Conservation (phyloP, 1,284 basidiomycete species). For the Neonothopanus nambi region DNA sequence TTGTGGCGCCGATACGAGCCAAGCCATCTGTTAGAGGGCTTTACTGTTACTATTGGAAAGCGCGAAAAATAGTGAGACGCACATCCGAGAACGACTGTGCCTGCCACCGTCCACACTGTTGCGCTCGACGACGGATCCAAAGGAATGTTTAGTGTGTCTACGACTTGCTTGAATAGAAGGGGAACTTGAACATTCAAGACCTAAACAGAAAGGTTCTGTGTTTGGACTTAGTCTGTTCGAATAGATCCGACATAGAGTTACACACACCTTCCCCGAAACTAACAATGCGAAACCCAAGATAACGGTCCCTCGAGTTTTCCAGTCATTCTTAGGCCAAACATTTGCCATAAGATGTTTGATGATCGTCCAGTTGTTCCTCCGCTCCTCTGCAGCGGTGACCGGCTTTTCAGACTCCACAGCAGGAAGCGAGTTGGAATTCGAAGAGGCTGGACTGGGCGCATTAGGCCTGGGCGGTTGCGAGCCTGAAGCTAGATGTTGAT, state of each 20-base stretch:
- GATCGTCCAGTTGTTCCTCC: slow-evolving; percentile 69
- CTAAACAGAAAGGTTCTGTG: slow-evolving; percentile 26
- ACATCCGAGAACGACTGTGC: slow-evolving; percentile 91
- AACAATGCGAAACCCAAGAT: slow-evolving; percentile 82
- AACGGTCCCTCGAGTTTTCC: slow-evolving; percentile 78
- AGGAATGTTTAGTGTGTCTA: slow-evolving; percentile 78
- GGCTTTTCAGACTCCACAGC: not conserved
- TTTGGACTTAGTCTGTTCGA: not conserved
- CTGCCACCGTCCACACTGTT: slow-evolving; percentile 91
- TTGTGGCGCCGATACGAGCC: slow-evolving; percentile 86
- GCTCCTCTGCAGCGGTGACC: slow-evolving; percentile 31
- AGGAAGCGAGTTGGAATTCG: not conserved
- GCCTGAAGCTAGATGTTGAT: not conserved
- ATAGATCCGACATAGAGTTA: slow-evolving; percentile 4
- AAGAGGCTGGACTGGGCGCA: not conserved
- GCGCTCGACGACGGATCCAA: slow-evolving; percentile 75
- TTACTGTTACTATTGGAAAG: not conserved
- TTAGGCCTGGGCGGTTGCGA: not conserved
- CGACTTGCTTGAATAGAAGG: slow-evolving; percentile 90
- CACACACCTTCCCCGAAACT: slow-evolving; percentile 81
- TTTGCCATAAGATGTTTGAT: slow-evolving; percentile 63
- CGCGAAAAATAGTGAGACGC: slow-evolving; percentile 32
- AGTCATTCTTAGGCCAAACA: slow-evolving; percentile 77
- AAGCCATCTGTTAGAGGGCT: slow-evolving; percentile 68
- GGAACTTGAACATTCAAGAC: slow-evolving; percentile 97